Percentiles rank a stretch among this genome's conserved stretches.
These are phyloP conservation scores for Penicillium sp. DNA, from an alignment of 2,329 filamentous ascomycete genomes.

Conservation along the genomic window DNA sequence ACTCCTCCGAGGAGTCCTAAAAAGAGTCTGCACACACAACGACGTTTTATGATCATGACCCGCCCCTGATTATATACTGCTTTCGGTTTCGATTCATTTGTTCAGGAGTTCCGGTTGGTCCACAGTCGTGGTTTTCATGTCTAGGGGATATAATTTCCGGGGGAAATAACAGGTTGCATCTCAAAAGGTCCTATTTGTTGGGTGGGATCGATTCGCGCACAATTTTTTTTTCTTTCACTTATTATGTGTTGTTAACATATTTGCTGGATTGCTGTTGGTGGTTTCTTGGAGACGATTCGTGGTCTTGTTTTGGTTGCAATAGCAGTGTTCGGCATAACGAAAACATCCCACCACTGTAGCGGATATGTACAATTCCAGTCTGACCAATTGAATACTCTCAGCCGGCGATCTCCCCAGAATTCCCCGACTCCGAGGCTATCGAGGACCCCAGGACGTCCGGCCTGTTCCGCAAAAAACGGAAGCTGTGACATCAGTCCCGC, in stretches of 20 bases:
- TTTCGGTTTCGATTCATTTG: constrained; percentile 6
- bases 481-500: constrained; percentile 44
- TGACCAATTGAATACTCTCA: constrained; percentile 19
- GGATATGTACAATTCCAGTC: constrained; percentile 5
- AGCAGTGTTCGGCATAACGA: background rate
- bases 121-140: constrained; percentile 13
- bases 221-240: background rate
- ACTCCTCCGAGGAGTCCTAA: constrained; percentile 73
- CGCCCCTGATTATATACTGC: constrained; percentile 5
- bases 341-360: constrained; percentile 3
- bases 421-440: constrained; percentile 29
- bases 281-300: background rate
- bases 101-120: constrained; percentile 18
- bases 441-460: constrained; percentile 15
- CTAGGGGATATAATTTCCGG: constrained; percentile 9
- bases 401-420: constrained; percentile 21
- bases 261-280: background rate
- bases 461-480: constrained; percentile 29
- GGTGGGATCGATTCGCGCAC: constrained; percentile 8
- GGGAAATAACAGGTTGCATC: constrained; percentile 15
- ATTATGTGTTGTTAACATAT: background rate
- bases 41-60: constrained; percentile 18
- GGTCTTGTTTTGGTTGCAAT: constrained; percentile 7
- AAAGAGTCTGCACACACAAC: constrained; percentile 1
- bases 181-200: constrained; percentile 14